A percentile compares a stretch with the other conserved stretches of the same genome.
phyloP scores from a whole-genome alignment of 164 flowering plant genomes.

The Sextonia rubra region DNA sequence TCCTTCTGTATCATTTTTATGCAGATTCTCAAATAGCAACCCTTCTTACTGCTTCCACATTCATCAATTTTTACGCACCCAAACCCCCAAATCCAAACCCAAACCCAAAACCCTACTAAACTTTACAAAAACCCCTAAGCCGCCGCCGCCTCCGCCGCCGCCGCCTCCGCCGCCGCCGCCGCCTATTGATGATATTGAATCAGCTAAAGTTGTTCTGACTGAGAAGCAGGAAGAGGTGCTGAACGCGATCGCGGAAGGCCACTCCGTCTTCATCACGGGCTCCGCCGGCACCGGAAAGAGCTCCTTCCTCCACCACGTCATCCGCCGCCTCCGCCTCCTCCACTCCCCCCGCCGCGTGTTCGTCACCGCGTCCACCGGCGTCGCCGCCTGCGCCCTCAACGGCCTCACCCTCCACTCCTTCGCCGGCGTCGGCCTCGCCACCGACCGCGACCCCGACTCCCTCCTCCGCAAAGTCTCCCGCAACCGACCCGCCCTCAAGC shows the following conservation, averaged over 20 bases:
- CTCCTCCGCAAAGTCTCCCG: constrained; percentile 11
- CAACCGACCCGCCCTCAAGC: constrained; percentile 15
- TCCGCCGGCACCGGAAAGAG: constrained; percentile 63
- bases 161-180: too few species aligned
- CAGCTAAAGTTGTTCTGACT: constrained; percentile 8
- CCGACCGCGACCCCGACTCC: constrained; percentile 16
- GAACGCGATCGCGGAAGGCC: constrained; percentile 26
- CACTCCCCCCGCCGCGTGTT: constrained; percentile 32
- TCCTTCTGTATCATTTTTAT: too few species aligned
- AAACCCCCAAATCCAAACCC: too few species aligned
- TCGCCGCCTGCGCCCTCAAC: constrained; percentile 54
- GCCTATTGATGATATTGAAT: too few species aligned
- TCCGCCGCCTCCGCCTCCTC: constrained; percentile 19
- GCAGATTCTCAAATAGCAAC: too few species aligned
- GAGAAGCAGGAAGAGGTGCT: constrained; percentile 33
- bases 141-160: too few species aligned
- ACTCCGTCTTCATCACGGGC: constrained; percentile 63
- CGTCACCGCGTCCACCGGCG: constrained; percentile 61
- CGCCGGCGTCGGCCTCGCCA: constrained; percentile 44
- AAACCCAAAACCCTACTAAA: too few species aligned
- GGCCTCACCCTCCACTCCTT: constrained; percentile 67
- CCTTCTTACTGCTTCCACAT: too few species aligned
- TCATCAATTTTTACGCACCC: too few species aligned
- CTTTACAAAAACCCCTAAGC: too few species aligned
- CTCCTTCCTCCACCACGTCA: constrained; percentile 26